Evolutionary conservation across 202 grass and related monocot genomes (phyloP), one percentile per base, ranked within the genome.

Genomic region (Hordeum pubiflorum): DNA sequence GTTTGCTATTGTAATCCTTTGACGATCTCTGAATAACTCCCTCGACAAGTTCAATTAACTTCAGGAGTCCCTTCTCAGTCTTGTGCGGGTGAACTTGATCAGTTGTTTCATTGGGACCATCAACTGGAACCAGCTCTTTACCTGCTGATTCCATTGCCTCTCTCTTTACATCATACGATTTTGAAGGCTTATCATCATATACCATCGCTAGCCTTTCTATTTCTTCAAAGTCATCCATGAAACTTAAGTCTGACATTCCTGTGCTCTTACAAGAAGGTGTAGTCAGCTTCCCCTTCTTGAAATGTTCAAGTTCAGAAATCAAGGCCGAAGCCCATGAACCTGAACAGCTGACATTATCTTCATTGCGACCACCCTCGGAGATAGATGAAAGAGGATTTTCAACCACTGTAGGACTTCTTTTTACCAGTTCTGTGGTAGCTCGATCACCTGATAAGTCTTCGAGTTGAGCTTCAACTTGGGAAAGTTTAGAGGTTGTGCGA

Each of bases 211-310:
- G 81, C 81, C 91, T 94, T 78, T 98, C 95, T 84, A 93, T 88
- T 80, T 98, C 92, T 62, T 81, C 88, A 93, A 98, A 94, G 75
- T 95, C 95, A 89, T 98, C 95, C 88, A 98, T 93, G 79, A 98
- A 91, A 89, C 90, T 98, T 81, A 95, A 76, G 74, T 98, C 92
- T 36, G 95, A 98, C 58, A 95, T 38, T 74, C 76, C 50, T 22
- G 88, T 94, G 81, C 92, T 98, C 83, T 87, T 91, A 84, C 82
- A 89, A 80, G 92, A 94, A 65, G 88, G 79, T 79, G 75, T 86
- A 13, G 79, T 89, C 75, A 74, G 63, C 74, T 94, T 94, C 20
- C 55, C 90, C 69, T 80, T 89, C 81, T 89, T 98, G 80, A 93
- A 93, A 81, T 93, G 88, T 81, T 98, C 95, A 29, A 98, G 69